These are phyloP conservation scores for Magnaporthiopsis incrustans DNA, from an alignment of 2,329 filamentous ascomycete genomes.

Conservation along the genomic window DNA sequence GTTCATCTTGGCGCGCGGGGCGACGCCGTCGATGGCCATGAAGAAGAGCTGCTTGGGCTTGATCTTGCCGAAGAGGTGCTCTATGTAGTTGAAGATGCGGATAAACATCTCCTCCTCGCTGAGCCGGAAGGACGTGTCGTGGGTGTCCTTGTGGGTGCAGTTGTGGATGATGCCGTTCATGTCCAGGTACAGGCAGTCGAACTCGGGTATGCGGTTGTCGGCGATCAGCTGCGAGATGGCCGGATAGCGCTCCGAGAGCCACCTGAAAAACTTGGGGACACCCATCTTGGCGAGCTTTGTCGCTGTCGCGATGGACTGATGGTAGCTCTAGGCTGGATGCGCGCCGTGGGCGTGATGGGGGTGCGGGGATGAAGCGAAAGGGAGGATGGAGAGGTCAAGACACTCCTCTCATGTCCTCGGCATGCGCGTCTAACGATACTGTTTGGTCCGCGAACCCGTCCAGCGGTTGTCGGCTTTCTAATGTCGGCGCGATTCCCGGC, in stretches of 20 bases:
- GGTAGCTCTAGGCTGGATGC: background rate
- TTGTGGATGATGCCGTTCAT: conserved; percentile 99
- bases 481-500: background rate
- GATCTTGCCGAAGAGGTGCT: conserved; percentile 97
- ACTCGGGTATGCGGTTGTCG: conserved; percentile 97
- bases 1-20: conserved; percentile 98
- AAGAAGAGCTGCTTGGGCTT: conserved; percentile 98
- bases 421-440: background rate
- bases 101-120: conserved; percentile 99
- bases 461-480: background rate
- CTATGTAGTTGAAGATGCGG: conserved; percentile 99
- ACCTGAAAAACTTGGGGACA: conserved; percentile 91
- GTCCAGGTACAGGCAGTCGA: conserved; percentile 93
- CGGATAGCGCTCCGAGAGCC: conserved; percentile 98
- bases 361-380: background rate
- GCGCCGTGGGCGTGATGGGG: background rate
- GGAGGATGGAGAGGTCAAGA: background rate
- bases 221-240: conserved; percentile 97
- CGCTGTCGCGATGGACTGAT: background rate
- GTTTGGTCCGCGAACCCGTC: background rate
- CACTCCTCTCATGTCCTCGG: background rate
- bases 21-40: conserved; percentile 98
- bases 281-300: conserved; percentile 18
- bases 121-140: conserved; percentile 84
- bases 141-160: conserved; percentile 94